phyloP scores from a whole-genome alignment of 257 asterid species.

The Eucommia ulmoides region DNA sequence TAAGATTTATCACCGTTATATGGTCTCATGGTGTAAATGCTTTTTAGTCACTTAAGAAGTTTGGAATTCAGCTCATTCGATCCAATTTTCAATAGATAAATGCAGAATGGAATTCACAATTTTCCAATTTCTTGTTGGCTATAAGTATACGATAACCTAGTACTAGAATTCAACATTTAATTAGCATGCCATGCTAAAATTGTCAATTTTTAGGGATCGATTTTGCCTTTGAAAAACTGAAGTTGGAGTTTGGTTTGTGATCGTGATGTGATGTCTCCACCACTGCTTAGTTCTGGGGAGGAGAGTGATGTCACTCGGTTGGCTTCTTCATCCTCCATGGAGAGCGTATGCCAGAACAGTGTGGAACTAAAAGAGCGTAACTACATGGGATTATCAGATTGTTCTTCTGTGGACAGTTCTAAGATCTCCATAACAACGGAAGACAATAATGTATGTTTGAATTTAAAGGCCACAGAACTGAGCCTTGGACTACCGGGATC shows the following conservation, averaged over 20 bases:
- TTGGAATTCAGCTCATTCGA: too few relatives aligned
- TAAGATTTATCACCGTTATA: too few relatives aligned
- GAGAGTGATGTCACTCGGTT: constrained; percentile 33
- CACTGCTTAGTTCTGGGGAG: constrained; percentile 32
- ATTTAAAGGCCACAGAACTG: constrained; percentile 60
- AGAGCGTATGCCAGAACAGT: constrained; percentile 29
- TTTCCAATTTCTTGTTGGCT: too few relatives aligned
- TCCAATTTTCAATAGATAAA: too few relatives aligned
- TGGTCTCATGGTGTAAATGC: too few relatives aligned
- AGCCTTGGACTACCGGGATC: constrained; percentile 67
- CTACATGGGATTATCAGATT: constrained; percentile 60
- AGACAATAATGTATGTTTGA: constrained; percentile 22
- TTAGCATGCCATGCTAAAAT: neutral
- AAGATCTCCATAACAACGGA: constrained; percentile 31
- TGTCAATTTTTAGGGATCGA: neutral
- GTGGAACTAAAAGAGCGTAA: constrained; percentile 42
- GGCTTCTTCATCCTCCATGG: constrained; percentile 40
- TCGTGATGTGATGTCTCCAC: constrained; percentile 52
- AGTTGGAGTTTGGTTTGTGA: constrained; percentile 12
- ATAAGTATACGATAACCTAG: too few relatives aligned
- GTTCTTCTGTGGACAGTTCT: constrained; percentile 66
- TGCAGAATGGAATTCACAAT: too few relatives aligned
- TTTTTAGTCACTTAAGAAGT: too few relatives aligned
- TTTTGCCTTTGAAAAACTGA: constrained; percentile 1
- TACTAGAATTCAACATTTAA: neutral